Evolutionary conservation across 139 green algal species (phyloP), one percentile per base, ranked within the genome.

Genomic region (Astrephomene gubernaculifera): DNA sequence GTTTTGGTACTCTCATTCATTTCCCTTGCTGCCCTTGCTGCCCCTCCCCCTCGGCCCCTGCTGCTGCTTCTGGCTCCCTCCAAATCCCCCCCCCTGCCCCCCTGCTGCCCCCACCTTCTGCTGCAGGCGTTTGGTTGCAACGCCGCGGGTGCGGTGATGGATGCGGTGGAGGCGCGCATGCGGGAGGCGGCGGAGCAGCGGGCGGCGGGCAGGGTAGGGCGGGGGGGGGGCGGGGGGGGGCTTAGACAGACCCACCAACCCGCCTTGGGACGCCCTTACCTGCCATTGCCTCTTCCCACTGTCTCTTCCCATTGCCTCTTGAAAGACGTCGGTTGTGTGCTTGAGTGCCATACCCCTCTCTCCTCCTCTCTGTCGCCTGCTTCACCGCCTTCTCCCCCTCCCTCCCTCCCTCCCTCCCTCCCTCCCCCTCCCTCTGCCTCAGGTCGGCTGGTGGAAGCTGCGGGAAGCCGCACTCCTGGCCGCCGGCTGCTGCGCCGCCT

Each of bases 381-480:
- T n/a, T n/a, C n/a, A n/a, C n/a, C n/a, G n/a, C n/a, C 57, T n/a
- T 24, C 57, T 33, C 19, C 22, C 57, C 12, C 31, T n/a, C 57
- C 57, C 24, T n/a, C 22, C 57, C 21, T 7, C 17, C 57, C 21
- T 67, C 57, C 22, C 57, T 24, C 24, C 17, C 21, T n/a, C 31
- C 57, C 19, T 67, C 57, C n/a, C n/a, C n/a, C n/a, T n/a, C n/a
- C n/a, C n/a, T n/a, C n/a, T n/a, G n/a, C n/a, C n/a, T n/a, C n/a
- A n/a, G n/a, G n/a, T n/a, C n/a, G n/a, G n/a, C n/a, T n/a, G 95
- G 93, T 98, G 96, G 96, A 76, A 86, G 61, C 45, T 94, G 74
- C 89, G 94, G 3, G 96, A 98, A 63, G 95, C 95, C 4, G 87
- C 90, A 1, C 87, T 98, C 82, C 85, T 95, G n/a, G 95, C 93